Conservation (phyloP, 768 basidiomycete genomes). For the Leccinum variicolor region DNA sequence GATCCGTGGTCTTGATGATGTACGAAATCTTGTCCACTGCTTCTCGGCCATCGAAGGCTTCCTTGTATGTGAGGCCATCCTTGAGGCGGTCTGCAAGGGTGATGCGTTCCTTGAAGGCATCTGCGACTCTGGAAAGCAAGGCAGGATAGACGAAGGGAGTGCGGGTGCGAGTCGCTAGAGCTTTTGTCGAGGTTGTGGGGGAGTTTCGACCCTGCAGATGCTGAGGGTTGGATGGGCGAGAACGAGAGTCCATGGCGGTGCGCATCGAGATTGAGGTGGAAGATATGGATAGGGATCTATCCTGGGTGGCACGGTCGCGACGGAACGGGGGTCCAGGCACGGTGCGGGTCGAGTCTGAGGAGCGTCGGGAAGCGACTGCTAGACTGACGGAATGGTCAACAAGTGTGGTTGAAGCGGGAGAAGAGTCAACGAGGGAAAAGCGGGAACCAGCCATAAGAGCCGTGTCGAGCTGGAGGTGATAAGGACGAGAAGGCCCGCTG, state of each 20-base stretch:
- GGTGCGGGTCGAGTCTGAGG: constrained; percentile 67
- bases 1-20: constrained; percentile 97
- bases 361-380: constrained; percentile 45
- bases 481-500: constrained; percentile 36
- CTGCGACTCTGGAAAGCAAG: constrained; percentile 88
- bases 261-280: constrained; percentile 52
- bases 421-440: constrained; percentile 41
- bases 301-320: constrained; percentile 59
- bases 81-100: constrained; percentile 76
- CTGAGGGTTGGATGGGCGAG: constrained; percentile 33
- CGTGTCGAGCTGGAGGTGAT: constrained; percentile 62
- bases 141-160: constrained; percentile 92
- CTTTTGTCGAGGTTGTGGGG: constrained; percentile 34
- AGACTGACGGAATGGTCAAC: constrained; percentile 31
- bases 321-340: constrained; percentile 51
- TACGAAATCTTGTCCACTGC: constrained; percentile 97
- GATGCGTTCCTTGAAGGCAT: constrained; percentile 87
- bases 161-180: constrained; percentile 40
- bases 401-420: constrained; percentile 42
- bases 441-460: constrained; percentile 38
- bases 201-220: constrained; percentile 40
- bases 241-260: constrained; percentile 39
- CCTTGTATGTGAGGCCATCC: constrained; percentile 94
- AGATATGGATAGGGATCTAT: constrained; percentile 77
- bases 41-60: constrained; percentile 94